phyloP scores from a whole-genome alignment of 495 filamentous ascomycete species.

The Daldinia concentrica region DNA sequence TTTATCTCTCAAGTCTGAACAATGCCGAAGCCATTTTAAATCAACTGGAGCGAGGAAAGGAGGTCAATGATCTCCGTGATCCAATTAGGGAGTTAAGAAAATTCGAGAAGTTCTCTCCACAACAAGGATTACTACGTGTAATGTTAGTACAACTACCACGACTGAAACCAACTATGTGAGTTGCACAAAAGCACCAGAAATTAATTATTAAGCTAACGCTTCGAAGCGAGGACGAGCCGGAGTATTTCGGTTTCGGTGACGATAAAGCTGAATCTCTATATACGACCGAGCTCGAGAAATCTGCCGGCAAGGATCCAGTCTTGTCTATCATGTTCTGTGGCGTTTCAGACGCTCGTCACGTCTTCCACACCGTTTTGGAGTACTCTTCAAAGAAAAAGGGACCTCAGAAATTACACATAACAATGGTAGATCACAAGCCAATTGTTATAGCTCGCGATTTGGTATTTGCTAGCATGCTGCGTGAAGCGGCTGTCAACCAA shows the following conservation, averaged over 20 bases:
- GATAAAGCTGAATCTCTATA: slow-evolving; percentile 43
- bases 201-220: slow-evolving; percentile 7
- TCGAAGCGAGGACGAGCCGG: slow-evolving; percentile 26
- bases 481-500: slow-evolving; percentile 10
- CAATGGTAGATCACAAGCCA: slow-evolving; percentile 46
- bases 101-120: not conserved
- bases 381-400: slow-evolving; percentile 3
- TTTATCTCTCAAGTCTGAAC: slow-evolving; percentile 38
- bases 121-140: slow-evolving; percentile 11
- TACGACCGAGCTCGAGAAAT: slow-evolving; percentile 30
- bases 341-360: slow-evolving; percentile 47
- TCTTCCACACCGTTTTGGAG: slow-evolving; percentile 45
- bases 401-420: slow-evolving; percentile 46
- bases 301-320: slow-evolving; percentile 16
- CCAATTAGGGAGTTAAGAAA: slow-evolving; percentile 5
- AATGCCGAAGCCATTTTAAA: slow-evolving; percentile 34
- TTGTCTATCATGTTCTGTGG: slow-evolving; percentile 49
- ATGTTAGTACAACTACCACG: slow-evolving; percentile 41
- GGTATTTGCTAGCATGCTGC: slow-evolving; percentile 41
- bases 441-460: slow-evolving; percentile 44
- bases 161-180: slow-evolving; percentile 39
- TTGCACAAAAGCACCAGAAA: not conserved
- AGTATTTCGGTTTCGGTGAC: slow-evolving; percentile 44
- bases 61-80: slow-evolving; percentile 1
- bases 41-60: slow-evolving; percentile 15